These are phyloP conservation scores for Teratosphaeria viscida DNA, from an alignment of 2,329 filamentous ascomycete species.

Conservation along the genomic window DNA sequence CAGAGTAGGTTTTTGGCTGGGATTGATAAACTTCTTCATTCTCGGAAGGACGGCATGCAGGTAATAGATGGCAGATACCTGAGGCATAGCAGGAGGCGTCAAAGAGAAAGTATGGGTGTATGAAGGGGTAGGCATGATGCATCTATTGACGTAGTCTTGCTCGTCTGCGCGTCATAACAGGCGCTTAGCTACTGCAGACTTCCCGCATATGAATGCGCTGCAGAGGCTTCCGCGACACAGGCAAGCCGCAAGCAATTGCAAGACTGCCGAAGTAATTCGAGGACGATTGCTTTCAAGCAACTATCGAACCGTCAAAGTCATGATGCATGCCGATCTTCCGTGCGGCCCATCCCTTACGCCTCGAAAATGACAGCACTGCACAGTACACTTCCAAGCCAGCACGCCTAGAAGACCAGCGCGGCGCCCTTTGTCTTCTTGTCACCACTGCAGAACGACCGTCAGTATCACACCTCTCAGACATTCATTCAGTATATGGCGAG, in stretches of 20 bases:
- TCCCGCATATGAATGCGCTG: too few species aligned
- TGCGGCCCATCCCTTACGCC: slow-evolving; percentile 14
- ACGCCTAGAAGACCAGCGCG: slow-evolving; percentile 94
- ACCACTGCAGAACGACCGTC: slow-evolving; percentile 53
- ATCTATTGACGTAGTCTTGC: too few species aligned
- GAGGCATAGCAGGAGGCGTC: too few species aligned
- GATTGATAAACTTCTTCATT: too few species aligned
- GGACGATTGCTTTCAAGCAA: neutral
- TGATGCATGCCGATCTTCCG: neutral
- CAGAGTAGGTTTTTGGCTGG: too few species aligned
- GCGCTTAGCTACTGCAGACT: too few species aligned
- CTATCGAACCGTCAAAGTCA: neutral
- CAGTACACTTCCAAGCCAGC: slow-evolving; percentile 15
- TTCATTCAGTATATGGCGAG: neutral
- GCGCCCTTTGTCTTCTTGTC: slow-evolving; percentile 99
- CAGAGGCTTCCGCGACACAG: neutral
- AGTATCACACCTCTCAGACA: slow-evolving; percentile 29
- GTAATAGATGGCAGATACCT: too few species aligned
- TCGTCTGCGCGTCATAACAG: too few species aligned
- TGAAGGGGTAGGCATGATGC: too few species aligned
- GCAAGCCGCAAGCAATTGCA: neutral
- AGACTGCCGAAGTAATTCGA: neutral
- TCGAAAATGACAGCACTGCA: slow-evolving; percentile 10
- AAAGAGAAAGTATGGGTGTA: too few species aligned
- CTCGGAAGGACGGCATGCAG: too few species aligned